phyloP scores from a whole-genome alignment of 2,329 filamentous ascomycete genomes.

The Monosporascus sp. region DNA sequence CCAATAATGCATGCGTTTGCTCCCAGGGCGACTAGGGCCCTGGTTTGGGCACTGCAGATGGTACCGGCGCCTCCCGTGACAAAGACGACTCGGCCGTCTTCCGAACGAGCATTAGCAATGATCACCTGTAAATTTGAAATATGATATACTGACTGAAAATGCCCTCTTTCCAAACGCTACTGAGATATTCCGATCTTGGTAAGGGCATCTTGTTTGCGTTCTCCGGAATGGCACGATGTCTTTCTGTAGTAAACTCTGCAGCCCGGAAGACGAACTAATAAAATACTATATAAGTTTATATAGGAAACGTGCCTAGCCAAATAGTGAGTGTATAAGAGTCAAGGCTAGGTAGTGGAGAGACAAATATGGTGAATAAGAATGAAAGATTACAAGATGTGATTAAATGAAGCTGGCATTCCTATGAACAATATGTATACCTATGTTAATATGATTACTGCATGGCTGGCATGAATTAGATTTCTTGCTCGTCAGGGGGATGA shows the following conservation, averaged over 20 bases:
- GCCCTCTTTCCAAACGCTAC: slow-evolving; percentile 77
- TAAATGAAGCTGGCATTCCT: no score
- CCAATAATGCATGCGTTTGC: slow-evolving; percentile 93
- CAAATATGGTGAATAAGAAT: no score
- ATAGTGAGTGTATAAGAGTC: no score
- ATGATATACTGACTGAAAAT: slow-evolving; percentile 65
- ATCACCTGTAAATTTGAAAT: neutral
- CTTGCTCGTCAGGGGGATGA: no score
- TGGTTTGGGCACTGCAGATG: slow-evolving; percentile 91
- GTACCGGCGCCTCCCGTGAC: slow-evolving; percentile 91
- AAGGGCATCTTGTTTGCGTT: slow-evolving; percentile 53
- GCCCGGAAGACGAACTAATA: neutral
- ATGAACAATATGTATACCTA: no score
- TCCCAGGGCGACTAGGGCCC: slow-evolving; percentile 84
- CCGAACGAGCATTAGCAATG: slow-evolving; percentile 5
- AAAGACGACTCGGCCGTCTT: slow-evolving; percentile 84
- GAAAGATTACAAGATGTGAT: no score
- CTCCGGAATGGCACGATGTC: no score
- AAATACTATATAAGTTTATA: neutral
- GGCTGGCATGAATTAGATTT: no score
- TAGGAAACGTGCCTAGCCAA: no score
- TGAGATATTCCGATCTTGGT: slow-evolving; percentile 70
- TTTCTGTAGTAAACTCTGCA: no score
- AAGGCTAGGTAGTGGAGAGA: no score
- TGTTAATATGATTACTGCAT: no score